phyloP scores from a whole-genome alignment of 2,329 filamentous ascomycete species.

The Colletotrichum tamarilloi region DNA sequence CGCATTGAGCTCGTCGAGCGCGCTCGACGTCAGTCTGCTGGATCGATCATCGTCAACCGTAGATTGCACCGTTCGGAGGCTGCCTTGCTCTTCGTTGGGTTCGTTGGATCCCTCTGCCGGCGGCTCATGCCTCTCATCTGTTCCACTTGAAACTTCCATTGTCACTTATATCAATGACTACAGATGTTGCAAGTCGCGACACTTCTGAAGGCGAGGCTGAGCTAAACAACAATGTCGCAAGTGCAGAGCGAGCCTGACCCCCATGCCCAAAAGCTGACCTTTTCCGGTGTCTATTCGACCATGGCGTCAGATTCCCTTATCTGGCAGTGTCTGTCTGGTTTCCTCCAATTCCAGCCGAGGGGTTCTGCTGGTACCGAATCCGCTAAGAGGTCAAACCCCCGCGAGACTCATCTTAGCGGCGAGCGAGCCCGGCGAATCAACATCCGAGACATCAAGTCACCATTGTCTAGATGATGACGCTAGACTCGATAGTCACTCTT shows the following conservation, averaged over 20 bases:
- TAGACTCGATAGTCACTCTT: not conserved
- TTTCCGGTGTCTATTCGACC: not conserved
- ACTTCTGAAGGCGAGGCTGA: not conserved
- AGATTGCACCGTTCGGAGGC: too few species aligned
- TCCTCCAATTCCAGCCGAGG: not conserved
- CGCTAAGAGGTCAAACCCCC: not conserved
- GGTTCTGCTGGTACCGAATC: not conserved
- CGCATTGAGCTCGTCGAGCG: not conserved
- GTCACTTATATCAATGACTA: too few species aligned
- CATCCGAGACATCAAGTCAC: not conserved
- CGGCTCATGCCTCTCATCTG: not conserved
- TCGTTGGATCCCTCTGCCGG: not conserved
- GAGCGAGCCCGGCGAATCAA: not conserved
- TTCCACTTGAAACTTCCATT: not conserved
- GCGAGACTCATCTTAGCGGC: not conserved
- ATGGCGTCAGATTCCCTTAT: slow-evolving; percentile 4
- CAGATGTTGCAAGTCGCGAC: not conserved
- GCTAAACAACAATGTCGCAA: not conserved
- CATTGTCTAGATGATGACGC: not conserved
- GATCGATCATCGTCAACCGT: not conserved
- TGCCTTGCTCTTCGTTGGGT: not conserved
- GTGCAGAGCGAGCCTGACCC: not conserved
- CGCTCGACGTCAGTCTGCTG: not conserved
- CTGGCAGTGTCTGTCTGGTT: not conserved
- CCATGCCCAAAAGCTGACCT: not conserved